phyloP scores from a whole-genome alignment of 768 basidiomycete genomes.

The Cytidiella melzeri region DNA sequence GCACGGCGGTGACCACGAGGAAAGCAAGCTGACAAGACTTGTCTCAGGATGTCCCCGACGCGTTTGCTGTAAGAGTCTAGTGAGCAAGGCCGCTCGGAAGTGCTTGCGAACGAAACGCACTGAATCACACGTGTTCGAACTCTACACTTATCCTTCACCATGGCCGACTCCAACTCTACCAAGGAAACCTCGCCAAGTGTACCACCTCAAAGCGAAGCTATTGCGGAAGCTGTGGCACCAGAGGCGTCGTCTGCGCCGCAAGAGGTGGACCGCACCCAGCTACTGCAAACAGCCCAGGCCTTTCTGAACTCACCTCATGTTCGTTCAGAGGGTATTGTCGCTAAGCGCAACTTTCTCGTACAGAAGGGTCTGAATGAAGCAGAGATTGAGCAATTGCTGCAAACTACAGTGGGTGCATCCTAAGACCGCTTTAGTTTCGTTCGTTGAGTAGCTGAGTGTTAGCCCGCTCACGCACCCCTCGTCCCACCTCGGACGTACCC shows the following conservation, averaged over 20 bases:
- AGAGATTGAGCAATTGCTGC: slow-evolving; percentile 57
- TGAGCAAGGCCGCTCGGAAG: no score
- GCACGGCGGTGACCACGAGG: no score
- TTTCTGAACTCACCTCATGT: slow-evolving; percentile 68
- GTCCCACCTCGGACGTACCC: slow-evolving; percentile 75
- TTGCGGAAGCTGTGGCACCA: background rate
- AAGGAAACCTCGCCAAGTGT: no score
- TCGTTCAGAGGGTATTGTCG: slow-evolving; percentile 43
- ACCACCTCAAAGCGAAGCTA: background rate
- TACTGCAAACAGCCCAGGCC: slow-evolving; percentile 44
- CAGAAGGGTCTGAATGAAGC: slow-evolving; percentile 63
- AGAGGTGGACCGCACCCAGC: slow-evolving; percentile 14
- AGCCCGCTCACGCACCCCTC: slow-evolving; percentile 33
- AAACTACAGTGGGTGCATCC: slow-evolving; percentile 43
- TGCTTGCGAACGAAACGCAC: no score
- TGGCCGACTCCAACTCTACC: no score
- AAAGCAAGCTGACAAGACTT: no score
- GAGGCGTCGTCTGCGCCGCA: background rate
- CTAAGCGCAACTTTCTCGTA: slow-evolving; percentile 57
- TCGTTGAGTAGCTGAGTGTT: background rate
- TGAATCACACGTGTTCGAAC: no score
- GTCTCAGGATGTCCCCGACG: no score
- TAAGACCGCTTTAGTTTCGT: background rate
- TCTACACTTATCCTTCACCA: background rate
- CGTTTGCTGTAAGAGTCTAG: no score